Evolutionary conservation across 306 rosid species (phyloP).

Genomic region (Castanea mollissima): DNA sequence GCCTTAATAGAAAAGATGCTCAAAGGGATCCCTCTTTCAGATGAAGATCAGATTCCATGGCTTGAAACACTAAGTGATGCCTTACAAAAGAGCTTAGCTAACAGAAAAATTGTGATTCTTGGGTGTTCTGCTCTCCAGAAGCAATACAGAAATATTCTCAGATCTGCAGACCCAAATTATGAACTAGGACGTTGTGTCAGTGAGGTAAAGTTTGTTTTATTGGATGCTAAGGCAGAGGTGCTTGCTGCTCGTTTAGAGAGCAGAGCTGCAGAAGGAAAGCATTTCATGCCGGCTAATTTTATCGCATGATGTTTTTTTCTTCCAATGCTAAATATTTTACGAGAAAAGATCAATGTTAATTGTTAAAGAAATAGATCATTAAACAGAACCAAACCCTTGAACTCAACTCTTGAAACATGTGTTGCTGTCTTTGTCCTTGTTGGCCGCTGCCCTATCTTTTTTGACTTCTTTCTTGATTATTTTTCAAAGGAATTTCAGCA

Average conservation of each 20-base stretch:
- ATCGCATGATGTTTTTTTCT: no score
- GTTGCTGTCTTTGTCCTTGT: no score
- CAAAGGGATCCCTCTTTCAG: conserved; percentile 66
- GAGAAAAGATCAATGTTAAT: no score
- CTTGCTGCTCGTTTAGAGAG: conserved; percentile 44
- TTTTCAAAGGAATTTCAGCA: no score
- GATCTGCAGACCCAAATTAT: conserved; percentile 66
- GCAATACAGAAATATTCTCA: conserved; percentile 62
- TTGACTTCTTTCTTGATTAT: no score
- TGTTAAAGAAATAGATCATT: no score
- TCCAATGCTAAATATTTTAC: no score
- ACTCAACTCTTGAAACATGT: no score
- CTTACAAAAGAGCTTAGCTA: conserved; percentile 31
- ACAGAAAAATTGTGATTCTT: conserved; percentile 40
- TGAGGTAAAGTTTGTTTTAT: conserved; percentile 55
- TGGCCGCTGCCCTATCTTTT: no score
- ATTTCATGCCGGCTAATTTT: conserved; percentile 74
- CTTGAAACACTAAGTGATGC: conserved; percentile 53
- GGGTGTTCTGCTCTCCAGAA: conserved; percentile 81
- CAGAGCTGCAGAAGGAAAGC: conserved; percentile 73
- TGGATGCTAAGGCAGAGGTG: conserved; percentile 68
- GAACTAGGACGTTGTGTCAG: conserved; percentile 34
- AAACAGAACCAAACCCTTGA: no score
- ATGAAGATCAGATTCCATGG: conserved; percentile 82
- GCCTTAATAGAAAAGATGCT: conserved; percentile 65